Percentiles rank a stretch among this genome's conserved stretches.
These are phyloP conservation scores for Melampsora americana DNA, from an alignment of 1,284 basidiomycete species.

Conservation along the genomic window DNA sequence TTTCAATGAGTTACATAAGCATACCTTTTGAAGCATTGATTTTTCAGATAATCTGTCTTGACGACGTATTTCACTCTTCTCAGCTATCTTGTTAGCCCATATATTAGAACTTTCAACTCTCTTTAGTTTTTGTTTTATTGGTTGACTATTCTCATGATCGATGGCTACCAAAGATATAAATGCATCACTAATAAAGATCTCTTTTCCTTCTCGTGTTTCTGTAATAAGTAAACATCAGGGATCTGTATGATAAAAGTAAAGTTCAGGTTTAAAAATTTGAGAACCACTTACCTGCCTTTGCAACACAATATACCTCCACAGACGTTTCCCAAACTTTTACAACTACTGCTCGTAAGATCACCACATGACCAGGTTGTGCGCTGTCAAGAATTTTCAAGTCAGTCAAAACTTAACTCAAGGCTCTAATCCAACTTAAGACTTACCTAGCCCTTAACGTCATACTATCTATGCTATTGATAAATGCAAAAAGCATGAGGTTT, in stretches of 20 bases:
- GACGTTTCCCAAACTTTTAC: conserved; percentile 46
- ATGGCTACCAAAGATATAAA: conserved; percentile 45
- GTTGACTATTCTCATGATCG: conserved; percentile 45
- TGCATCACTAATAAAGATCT: conserved; percentile 1
- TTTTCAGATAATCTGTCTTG: not conserved
- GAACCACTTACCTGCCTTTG: conserved; percentile 44
- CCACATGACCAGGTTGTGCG: conserved; percentile 2
- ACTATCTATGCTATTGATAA: conserved; percentile 47
- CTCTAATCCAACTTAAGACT: conserved; percentile 45
- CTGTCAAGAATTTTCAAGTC: not conserved
- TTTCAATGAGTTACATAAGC: too few species aligned
- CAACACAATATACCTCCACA: conserved; percentile 46
- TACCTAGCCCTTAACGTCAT: conserved; percentile 47
- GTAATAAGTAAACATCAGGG: conserved; percentile 43
- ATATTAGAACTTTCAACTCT: conserved; percentile 43
- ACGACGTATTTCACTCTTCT: conserved; percentile 17
- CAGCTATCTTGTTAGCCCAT: conserved; percentile 28
- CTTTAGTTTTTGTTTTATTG: conserved; percentile 44
- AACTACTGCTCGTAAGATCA: conserved; percentile 21
- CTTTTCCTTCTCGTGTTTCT: conserved; percentile 47
- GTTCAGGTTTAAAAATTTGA: not conserved
- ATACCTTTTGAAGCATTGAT: conserved; percentile 12
- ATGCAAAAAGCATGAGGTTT: conserved; percentile 6
- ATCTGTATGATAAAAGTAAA: conserved; percentile 45
- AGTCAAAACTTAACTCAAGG: not conserved